A percentile compares a stretch with the other conserved stretches of the same genome.
phyloP scores from a whole-genome alignment of 139 green algal species.

The Micractinium sp. region DNA sequence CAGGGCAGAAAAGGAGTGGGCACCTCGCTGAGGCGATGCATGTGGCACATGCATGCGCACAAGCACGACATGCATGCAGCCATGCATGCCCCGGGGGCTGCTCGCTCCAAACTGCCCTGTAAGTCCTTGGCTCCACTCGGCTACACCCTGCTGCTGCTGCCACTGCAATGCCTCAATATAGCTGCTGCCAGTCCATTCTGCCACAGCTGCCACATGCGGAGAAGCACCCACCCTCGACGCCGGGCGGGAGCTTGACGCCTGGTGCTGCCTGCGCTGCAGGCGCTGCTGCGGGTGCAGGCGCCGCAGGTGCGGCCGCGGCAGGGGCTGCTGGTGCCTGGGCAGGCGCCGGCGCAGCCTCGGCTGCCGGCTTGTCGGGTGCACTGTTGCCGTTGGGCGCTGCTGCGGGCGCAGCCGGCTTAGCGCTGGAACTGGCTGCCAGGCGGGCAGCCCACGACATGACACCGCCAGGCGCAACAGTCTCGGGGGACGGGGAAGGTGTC shows the following conservation, averaged over 20 bases:
- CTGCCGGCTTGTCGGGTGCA: not conserved
- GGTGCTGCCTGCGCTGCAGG: not conserved
- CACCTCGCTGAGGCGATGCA: not conserved
- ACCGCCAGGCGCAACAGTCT: conserved; percentile 9
- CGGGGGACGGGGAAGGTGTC: conserved; percentile 3
- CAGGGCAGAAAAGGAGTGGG: not conserved
- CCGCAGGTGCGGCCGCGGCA: not conserved
- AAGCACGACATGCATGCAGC: not conserved
- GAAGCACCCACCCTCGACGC: conserved; percentile 9
- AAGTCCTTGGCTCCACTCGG: too few species aligned
- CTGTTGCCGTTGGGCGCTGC: not conserved
- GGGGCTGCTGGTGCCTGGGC: not conserved
- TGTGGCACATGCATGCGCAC: too few species aligned
- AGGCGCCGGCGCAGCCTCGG: not conserved
- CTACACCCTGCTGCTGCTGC: not conserved
- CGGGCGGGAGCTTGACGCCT: conserved; percentile 44
- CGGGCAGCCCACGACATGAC: conserved; percentile 29
- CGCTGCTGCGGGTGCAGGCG: not conserved
- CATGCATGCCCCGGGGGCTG: not conserved
- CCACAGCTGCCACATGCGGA: too few species aligned
- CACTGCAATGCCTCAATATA: not conserved
- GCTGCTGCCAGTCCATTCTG: too few species aligned
- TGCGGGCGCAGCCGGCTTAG: not conserved
- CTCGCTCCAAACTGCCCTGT: too few species aligned
- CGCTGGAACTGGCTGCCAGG: not conserved